These are phyloP conservation scores for Fusarium sterilihyphosum DNA, from an alignment of 2,329 filamentous ascomycete species.

Conservation along the genomic window DNA sequence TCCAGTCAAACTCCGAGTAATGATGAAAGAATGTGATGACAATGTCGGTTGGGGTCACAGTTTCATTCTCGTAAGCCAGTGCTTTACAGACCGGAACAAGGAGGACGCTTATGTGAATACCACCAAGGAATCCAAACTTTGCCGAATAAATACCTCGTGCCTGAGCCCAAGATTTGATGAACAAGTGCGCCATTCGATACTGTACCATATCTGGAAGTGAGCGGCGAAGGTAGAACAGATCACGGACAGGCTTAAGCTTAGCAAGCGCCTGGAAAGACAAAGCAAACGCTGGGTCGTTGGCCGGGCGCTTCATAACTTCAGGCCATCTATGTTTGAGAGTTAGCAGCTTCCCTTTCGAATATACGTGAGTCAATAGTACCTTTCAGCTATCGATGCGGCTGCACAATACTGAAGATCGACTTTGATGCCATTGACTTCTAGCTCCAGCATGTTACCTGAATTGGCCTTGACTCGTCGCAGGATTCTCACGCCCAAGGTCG, in stretches of 20 bases:
- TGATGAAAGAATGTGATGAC: constrained; percentile 70
- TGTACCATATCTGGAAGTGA: constrained; percentile 67
- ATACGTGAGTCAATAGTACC: constrained; percentile 40
- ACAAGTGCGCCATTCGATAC: constrained; percentile 68
- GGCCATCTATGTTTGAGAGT: constrained; percentile 52
- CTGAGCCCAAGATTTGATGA: constrained; percentile 71
- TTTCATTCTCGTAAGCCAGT: constrained; percentile 50
- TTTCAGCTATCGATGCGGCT: constrained; percentile 63
- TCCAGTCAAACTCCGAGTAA: constrained; percentile 71
- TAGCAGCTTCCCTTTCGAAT: neutral
- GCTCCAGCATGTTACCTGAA: constrained; percentile 71
- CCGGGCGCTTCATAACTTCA: constrained; percentile 56
- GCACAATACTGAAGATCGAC: constrained; percentile 75
- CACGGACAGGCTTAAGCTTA: constrained; percentile 72
- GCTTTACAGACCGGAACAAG: constrained; percentile 69
- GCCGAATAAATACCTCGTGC: constrained; percentile 71
- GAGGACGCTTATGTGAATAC: constrained; percentile 71
- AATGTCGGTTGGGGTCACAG: constrained; percentile 60
- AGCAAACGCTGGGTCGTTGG: constrained; percentile 63
- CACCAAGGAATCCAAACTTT: constrained; percentile 72
- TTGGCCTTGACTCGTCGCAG: constrained; percentile 67
- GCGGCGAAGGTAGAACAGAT: constrained; percentile 67
- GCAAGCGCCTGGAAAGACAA: constrained; percentile 65
- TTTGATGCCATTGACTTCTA: constrained; percentile 66
- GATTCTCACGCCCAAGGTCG: constrained; percentile 56